Percentiles rank a stretch among this genome's conserved stretches.
phyloP scores from a whole-genome alignment of 78 protist genomes.

The Polysphondylium violaceum region DNA sequence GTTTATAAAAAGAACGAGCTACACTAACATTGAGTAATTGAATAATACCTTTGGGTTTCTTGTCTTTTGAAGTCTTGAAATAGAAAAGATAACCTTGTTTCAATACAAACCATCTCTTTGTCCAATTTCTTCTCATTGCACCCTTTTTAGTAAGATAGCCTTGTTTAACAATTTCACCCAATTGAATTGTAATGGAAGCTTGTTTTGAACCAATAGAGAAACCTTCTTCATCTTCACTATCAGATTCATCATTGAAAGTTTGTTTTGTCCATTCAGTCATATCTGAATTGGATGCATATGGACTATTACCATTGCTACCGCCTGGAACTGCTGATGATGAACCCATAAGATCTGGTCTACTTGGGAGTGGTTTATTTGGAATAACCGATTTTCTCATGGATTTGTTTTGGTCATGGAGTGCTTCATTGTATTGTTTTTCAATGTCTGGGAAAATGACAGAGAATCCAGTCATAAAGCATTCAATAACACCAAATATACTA shows the following conservation, averaged over 20 bases:
- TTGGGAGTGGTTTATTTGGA: conserved; percentile 52
- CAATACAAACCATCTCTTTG: conserved; percentile 78
- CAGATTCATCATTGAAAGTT: conserved; percentile 26
- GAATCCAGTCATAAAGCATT: conserved; percentile 76
- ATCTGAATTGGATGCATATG: background rate
- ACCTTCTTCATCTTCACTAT: conserved; percentile 52
- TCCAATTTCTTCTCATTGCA: conserved; percentile 82
- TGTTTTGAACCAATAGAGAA: conserved; percentile 55
- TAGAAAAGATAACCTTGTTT: conserved; percentile 75
- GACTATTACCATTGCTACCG: background rate
- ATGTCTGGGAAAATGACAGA: conserved; percentile 1
- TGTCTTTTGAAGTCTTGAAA: conserved; percentile 78
- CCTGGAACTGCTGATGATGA: background rate
- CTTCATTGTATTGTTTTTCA: conserved; percentile 24
- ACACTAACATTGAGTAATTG: conserved; percentile 52
- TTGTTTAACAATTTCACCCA: conserved; percentile 80
- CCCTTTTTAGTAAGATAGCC: conserved; percentile 78
- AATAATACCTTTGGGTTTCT: conserved; percentile 80
- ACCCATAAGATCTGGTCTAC: background rate
- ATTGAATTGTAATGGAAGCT: conserved; percentile 69
- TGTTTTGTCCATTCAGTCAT: conserved; percentile 35
- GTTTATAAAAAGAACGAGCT: conserved; percentile 58
- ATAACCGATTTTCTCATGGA: conserved; percentile 32
- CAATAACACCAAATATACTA: conserved; percentile 49
- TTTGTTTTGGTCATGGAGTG: background rate